These are phyloP conservation scores for Roridomyces roridus DNA, from an alignment of 768 basidiomycete species.

Conservation along the genomic window DNA sequence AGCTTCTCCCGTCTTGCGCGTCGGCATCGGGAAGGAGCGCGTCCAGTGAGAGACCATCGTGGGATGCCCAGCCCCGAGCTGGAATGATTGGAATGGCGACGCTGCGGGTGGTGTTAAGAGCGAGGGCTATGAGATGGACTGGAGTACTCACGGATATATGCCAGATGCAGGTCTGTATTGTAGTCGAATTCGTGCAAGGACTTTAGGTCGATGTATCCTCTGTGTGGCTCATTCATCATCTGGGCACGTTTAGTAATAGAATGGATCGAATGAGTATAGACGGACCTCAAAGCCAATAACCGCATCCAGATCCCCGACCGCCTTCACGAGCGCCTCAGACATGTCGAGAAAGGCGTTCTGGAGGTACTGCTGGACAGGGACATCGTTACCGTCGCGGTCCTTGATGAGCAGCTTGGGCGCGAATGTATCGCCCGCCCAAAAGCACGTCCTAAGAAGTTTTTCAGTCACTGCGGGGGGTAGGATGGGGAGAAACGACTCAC, in stretches of 20 bases:
- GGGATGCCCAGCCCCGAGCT: slow-evolving; percentile 89
- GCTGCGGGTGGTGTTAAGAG: slow-evolving; percentile 48
- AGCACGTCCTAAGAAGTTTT: slow-evolving; percentile 70
- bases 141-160: slow-evolving; percentile 67
- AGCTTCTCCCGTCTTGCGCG: slow-evolving; percentile 61
- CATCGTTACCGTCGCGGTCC: slow-evolving; percentile 49
- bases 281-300: slow-evolving; percentile 90
- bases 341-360: slow-evolving; percentile 83
- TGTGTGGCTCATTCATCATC: slow-evolving; percentile 96
- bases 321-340: slow-evolving; percentile 69
- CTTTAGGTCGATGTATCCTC: slow-evolving; percentile 85
- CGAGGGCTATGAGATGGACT: neutral
- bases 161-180: slow-evolving; percentile 92
- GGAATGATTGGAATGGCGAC: slow-evolving; percentile 87
- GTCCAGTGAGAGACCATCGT: slow-evolving; percentile 81
- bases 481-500: slow-evolving; percentile 46
- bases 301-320: slow-evolving; percentile 75
- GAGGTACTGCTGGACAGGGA: slow-evolving; percentile 81
- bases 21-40: slow-evolving; percentile 90
- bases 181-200: slow-evolving; percentile 91
- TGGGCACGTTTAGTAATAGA: slow-evolving; percentile 32
- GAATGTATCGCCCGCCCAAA: slow-evolving; percentile 92
- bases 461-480: neutral
- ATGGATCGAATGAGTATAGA: neutral
- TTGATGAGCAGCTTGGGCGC: slow-evolving; percentile 73